Base-by-base conservation (phyloP, 176 grass and related monocot genomes). In the Carex pumila region DNA sequence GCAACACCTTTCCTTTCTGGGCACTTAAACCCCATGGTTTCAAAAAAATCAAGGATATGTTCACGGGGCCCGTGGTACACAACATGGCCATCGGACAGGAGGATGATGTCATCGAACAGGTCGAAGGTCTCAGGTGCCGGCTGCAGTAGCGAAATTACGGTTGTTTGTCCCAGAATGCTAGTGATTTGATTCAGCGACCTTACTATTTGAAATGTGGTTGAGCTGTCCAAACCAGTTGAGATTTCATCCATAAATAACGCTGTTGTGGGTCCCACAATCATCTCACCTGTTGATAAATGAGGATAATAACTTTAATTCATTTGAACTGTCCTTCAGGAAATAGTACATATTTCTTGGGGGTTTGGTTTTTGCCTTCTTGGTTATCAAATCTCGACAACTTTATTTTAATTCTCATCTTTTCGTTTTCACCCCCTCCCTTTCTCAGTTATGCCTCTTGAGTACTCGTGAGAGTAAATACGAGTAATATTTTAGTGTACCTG, bases 221-320 rank as follows among this genome's bases (percentile, higher is more conserved):
- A 92, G 91, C 85, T 89, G 60, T 92, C 91, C 9, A 92, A 58
- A 19, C 91, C 91, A n/a, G 91, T 92, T 30, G 91, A 92, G 61
- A 92, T 92, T 75, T 92, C 91, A 87, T 92, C 91, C 88, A 92
- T 92, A 83, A 92, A 92, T 67, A 92, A 30, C 57, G 91, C 88
- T 86, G 71, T 83, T 22, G 74, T 83, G 6, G 91, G 85, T 83
- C 91, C 91, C 15, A 90, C 91, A 56, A 92, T 72, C 91, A 92
- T 92, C 85, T 92, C 91, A 83, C 91, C 91, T 92, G 90, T 89
- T 60, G 87, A 25, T 25, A 25, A 25, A 25, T 25, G 25, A 25
- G 25, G 25, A 25, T 25, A 25, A 25, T 25, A 25, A 25, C 25
- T 25, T 25, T 25, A 25, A 25, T 25, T 25, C 25, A 25, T 25